Evolutionary conservation across 2,329 filamentous ascomycete species (phyloP), one percentile per base, ranked within the genome.

Genomic region (Aspergillus bombycis): DNA sequence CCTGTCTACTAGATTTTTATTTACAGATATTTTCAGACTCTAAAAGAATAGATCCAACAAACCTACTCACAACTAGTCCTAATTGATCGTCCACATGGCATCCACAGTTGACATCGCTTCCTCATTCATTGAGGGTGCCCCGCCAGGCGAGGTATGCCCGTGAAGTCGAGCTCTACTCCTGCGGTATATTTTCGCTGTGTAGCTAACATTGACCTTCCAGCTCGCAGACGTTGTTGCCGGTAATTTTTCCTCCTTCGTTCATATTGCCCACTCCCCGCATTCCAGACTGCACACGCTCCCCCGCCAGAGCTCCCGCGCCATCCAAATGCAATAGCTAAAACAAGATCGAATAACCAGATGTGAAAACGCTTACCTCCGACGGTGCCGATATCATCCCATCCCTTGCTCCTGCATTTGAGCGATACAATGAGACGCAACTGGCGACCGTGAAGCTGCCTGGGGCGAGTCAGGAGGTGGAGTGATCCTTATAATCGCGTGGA

Each of bases 381-480:
- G 88, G 88, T 48, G 86, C 89, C 43, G 82, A 85, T 61, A 82
- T 95, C 65, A 81, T 94, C 61, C 82, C 88, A 64, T 88, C 91
- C 67, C 89, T 97, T 59, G 86, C 85, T 8, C 91, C 93, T 0
- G 93, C 95, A 0, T 96, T 97, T 77, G 85, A 94, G 80, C 93
- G 91, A 80, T 98, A 99, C 86, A 97, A 98, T 73, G 94, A 99
- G 80, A 91, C 94, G 79, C 95, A 99, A 80, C 91, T 97, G 78
- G 82, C 89, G 56, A 93, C 93, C 19, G 90, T 92, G 66, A 97
- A 96, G 84, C 87, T 99, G 61, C 94, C 94, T 0, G 93, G 93
- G 34, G 88, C 91, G 75, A 94, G 88, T 78, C 89, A 93, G 77
- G 81, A 90, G 80, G 93, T 96, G 75, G 60, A 81, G 56, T 36